phyloP scores from a whole-genome alignment of 257 asterid genomes.

The Solanum piurae region DNA sequence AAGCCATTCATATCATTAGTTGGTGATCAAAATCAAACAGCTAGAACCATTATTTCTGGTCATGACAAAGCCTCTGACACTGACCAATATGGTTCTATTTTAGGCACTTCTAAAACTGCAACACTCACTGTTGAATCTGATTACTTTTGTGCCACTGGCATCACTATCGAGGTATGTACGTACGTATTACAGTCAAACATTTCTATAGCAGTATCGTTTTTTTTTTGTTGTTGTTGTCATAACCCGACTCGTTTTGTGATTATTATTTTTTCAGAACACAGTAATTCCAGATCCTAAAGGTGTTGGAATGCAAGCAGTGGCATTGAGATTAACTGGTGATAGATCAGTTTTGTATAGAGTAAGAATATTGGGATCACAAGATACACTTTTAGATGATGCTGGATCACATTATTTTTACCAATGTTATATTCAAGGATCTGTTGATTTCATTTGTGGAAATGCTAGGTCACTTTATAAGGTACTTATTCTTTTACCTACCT shows the following conservation, averaged over 20 bases:
- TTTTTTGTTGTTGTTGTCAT: neutral
- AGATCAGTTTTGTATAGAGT: conserved; percentile 55
- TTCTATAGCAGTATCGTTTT: neutral
- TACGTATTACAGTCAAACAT: neutral
- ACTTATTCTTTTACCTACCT: neutral
- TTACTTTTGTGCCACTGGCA: conserved; percentile 62
- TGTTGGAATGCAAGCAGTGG: conserved; percentile 65
- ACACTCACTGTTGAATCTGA: conserved; percentile 56
- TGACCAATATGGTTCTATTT: conserved; percentile 14
- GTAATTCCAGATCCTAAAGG: conserved; percentile 29
- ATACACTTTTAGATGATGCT: conserved; percentile 58
- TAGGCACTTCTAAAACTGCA: conserved; percentile 71
- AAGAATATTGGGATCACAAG: conserved; percentile 72
- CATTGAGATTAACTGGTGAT: conserved; percentile 54
- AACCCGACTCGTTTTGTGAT: neutral
- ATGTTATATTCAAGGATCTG: conserved; percentile 62
- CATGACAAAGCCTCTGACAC: conserved; percentile 65
- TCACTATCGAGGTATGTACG: conserved; percentile 52
- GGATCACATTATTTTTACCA: conserved; percentile 58
- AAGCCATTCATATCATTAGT: conserved; percentile 68
- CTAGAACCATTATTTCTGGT: conserved; percentile 55
- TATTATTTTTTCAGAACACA: conserved; percentile 37
- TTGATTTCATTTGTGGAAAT: conserved; percentile 75
- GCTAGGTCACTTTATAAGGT: conserved; percentile 72
- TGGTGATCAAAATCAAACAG: conserved; percentile 28